Percentiles rank a stretch among this genome's conserved stretches.
phyloP scores from a whole-genome alignment of 257 asterid genomes.

The Petunia secreta region DNA sequence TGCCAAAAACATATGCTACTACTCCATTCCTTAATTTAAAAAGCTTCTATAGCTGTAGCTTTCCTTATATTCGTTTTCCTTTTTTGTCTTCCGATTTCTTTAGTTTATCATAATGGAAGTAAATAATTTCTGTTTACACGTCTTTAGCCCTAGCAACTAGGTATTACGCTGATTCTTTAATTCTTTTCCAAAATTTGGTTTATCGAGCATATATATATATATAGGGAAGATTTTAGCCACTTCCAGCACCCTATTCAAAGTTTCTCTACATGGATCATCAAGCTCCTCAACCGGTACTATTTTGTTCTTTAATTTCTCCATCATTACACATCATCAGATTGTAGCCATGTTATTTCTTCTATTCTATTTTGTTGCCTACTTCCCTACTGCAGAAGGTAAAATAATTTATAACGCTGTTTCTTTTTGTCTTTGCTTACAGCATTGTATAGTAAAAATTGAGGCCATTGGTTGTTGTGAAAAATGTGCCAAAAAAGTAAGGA shows the following conservation, averaged over 20 bases:
- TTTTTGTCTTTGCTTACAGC: background rate
- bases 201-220: background rate
- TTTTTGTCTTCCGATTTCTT: background rate
- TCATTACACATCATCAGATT: background rate
- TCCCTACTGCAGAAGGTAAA: background rate
- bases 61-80: background rate
- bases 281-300: slow-evolving; percentile 21
- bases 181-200: no score
- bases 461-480: background rate
- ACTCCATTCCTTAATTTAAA: background rate
- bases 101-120: slow-evolving; percentile 12
- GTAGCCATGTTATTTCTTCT: background rate
- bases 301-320: background rate
- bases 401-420: background rate
- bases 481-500: background rate
- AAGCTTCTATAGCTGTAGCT: background rate
- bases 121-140: background rate
- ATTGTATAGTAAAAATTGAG: slow-evolving; percentile 4
- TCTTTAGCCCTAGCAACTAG: background rate
- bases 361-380: background rate
- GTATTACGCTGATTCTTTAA: no score
- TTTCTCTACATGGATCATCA: slow-evolving; percentile 10
- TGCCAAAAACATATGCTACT: no score
- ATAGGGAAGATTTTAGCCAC: background rate
- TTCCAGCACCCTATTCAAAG: background rate